These are phyloP conservation scores for Coniferiporia weirii DNA, from an alignment of 1,284 basidiomycete genomes.

Conservation along the genomic window DNA sequence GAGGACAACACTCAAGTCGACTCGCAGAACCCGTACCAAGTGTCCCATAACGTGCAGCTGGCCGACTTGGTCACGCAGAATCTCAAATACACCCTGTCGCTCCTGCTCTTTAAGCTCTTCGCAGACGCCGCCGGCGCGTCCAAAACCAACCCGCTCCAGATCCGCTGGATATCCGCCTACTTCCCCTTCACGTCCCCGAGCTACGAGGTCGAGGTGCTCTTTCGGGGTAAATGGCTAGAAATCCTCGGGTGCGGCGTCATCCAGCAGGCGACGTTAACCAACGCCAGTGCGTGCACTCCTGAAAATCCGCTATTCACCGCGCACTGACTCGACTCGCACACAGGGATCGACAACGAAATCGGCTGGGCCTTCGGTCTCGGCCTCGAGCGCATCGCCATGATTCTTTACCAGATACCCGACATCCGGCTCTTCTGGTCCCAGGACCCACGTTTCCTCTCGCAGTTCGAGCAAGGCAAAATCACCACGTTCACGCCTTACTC, in stretches of 20 bases:
- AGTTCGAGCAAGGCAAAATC: constrained; percentile 78
- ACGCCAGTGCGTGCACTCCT: constrained; percentile 59
- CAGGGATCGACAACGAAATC: constrained; percentile 78
- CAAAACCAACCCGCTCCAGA: constrained; percentile 64
- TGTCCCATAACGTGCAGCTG: constrained; percentile 65
- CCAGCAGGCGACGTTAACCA: constrained; percentile 82
- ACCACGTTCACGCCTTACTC: constrained; percentile 84
- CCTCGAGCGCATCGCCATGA: constrained; percentile 97
- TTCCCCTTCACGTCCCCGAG: constrained; percentile 98
- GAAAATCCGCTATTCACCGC: constrained; percentile 8
- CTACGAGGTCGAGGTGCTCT: constrained; percentile 98
- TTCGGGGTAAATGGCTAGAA: constrained; percentile 95
- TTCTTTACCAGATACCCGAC: constrained; percentile 95
- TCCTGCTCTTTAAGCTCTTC: constrained; percentile 83
- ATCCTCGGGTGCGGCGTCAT: constrained; percentile 95
- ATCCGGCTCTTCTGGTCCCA: constrained; percentile 99
- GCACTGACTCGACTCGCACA: constrained; percentile 1
- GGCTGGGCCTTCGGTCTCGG: constrained; percentile 99
- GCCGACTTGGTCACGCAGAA: constrained; percentile 76
- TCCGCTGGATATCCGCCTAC: constrained; percentile 97
- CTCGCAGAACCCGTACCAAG: constrained; percentile 77
- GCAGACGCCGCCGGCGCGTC: constrained; percentile 47
- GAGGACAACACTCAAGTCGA: constrained; percentile 80
- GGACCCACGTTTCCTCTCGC: constrained; percentile 83
- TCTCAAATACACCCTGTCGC: constrained; percentile 90